Evolutionary conservation across 2,329 filamentous ascomycete species (phyloP), one percentile per base, ranked within the genome.

Genomic region (Claviceps purpurea): DNA sequence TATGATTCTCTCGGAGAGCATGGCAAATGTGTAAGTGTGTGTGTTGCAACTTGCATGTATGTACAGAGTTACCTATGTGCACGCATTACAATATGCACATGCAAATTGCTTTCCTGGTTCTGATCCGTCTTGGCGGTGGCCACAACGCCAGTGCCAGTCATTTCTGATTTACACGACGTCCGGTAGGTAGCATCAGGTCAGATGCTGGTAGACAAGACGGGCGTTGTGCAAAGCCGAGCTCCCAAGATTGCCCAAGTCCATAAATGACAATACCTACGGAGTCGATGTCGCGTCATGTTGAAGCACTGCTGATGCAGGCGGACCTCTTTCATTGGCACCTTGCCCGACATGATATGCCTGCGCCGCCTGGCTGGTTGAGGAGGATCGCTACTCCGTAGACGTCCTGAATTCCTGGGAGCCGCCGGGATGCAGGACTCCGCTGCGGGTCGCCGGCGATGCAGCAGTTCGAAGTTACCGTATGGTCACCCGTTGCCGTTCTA

Each of bases 401-500:
- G 13, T 26, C 14, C 42, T 26, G 14, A 16, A n/a, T 16, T 3
- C 16, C 26, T 46, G 43, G n/a, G 8, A 5, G 44, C 44, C 26
- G 37, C 47, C 37, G 47, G 37, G 47, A 16, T 48, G 39, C 26
- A 37, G 42, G 49, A 37, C 42, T 37, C 49, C 34, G 49, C 42
- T 50, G 49, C 34, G 24, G 30, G 34, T 30, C 49, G 46, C 30
- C 34, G 42, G 42, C 49, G 41, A 49, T 49, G 47, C 39, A 40
- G 18, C 47, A 18, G 22, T 30, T 42, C 24, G 44, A 42, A 39
- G 30, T 34, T n/a, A 41, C 5, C 47, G 20, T 30, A 22, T 49
- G 39, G 40, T 56, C 56, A 56, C 56, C 30, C 59, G 59, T 57
- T 64, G 59, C 56, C 55, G 54, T 57, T 61, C 57, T 50, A 56